Evolutionary conservation across 768 basidiomycete genomes (phyloP), one percentile per base, ranked within the genome.

Genomic region (Russula emetica): DNA sequence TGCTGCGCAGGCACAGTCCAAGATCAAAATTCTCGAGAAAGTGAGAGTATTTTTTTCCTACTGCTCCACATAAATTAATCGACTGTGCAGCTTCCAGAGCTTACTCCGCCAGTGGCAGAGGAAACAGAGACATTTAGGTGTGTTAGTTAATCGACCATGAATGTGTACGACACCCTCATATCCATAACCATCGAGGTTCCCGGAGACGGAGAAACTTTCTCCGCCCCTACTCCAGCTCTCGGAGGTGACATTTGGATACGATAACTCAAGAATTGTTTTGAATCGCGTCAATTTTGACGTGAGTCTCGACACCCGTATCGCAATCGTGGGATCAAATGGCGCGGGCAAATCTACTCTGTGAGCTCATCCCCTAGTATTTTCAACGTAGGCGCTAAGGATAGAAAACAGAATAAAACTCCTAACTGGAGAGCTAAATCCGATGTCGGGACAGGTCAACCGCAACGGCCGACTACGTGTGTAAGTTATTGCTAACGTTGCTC

Each of bases 121-220:
- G 96, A 98, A 71, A 88, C 84, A 7, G 96, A 98, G 75, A 88
- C 82, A 38, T 99, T 99, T 83, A 95, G 85, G 87, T 90, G 64
- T 22, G 77, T 61, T 59, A 32, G 1, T n/a, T 32, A 38, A 24
- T 55, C 20, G n/a, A 1, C 28, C 20, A 18, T 32, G 24, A 20
- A 49, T n/a, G 1, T 9, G 5, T 30, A 9, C 10, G 6, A 20
- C 1, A 16, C 26, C 3, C 51, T 40, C 45, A 59, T 30, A 34
- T 36, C 36, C 9, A 36, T 32, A 20, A 36, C 10, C 20, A 45
- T 42, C 18, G 32, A 92, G 91, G 70, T 92, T 99, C 82, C 93
- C 94, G 1, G 95, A 97, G 63, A 86, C 94, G 8, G 97, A 98
- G 71, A 98, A 98, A 78, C 92, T 98, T 69, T 94, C 97, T 5